Percentiles rank a stretch among this genome's conserved stretches.
These are phyloP conservation scores for Monilinia vaccinii-corymbosi DNA, from an alignment of 2,329 filamentous ascomycete genomes.

Conservation along the genomic window DNA sequence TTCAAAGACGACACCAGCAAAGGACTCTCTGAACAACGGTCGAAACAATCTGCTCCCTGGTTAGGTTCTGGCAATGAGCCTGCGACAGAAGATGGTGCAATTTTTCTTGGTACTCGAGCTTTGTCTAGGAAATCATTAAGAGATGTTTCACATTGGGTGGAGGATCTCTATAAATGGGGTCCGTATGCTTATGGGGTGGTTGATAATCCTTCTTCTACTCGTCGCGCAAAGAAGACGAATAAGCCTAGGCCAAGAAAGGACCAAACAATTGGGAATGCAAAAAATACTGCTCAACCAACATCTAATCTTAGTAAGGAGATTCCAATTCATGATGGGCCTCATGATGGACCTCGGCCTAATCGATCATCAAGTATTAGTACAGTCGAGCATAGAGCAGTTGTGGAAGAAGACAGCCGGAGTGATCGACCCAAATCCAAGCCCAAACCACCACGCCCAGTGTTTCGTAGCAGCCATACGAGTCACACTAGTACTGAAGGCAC, in stretches of 20 bases:
- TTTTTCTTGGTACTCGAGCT: conserved; percentile 74
- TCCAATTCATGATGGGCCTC: background rate
- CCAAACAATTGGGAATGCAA: background rate
- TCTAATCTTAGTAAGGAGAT: conserved; percentile 3
- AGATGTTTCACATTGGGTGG: conserved; percentile 76
- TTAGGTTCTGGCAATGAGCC: conserved; percentile 62
- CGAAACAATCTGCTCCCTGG: conserved; percentile 45
- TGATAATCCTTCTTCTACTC: conserved; percentile 64
- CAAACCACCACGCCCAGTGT: conserved; percentile 9
- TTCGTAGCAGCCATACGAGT: conserved; percentile 13
- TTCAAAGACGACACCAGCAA: conserved; percentile 25
- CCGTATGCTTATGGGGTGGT: conserved; percentile 76
- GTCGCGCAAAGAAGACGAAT: conserved; percentile 35
- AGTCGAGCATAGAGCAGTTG: background rate
- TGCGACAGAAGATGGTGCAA: conserved; percentile 66
- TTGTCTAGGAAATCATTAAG: conserved; percentile 63
- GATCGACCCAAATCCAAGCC: conserved; percentile 1
- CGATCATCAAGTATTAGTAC: background rate
- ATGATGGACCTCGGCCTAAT: background rate
- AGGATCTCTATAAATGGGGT: conserved; percentile 77
- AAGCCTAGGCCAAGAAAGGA: conserved; percentile 8
- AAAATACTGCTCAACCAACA: background rate
- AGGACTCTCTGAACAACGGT: conserved; percentile 10
- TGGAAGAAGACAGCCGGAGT: background rate
- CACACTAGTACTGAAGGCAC: conserved; percentile 12